A percentile compares a stretch with the other conserved stretches of the same genome.
phyloP scores from a whole-genome alignment of 371 early-diverging fungal species.

The Phascolomyces articulosus region DNA sequence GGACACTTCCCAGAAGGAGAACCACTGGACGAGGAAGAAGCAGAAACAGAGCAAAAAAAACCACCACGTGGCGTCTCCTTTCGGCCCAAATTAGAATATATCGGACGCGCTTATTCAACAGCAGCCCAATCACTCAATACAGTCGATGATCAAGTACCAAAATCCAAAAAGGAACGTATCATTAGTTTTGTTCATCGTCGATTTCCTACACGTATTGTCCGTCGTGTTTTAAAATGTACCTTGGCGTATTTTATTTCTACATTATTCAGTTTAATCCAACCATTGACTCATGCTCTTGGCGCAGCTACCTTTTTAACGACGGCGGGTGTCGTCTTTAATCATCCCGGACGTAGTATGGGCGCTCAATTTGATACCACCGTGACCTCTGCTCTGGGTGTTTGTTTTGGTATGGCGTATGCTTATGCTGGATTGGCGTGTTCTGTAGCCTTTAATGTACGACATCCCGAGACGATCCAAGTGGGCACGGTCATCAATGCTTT shows the following conservation, averaged over 20 bases:
- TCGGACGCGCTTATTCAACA: conserved; percentile 17
- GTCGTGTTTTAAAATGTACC: conserved; percentile 57
- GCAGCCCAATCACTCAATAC: conserved; percentile 8
- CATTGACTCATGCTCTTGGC: conserved; percentile 36
- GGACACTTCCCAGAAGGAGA: too few relatives aligned
- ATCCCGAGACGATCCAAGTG: conserved; percentile 11
- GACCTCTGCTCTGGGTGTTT: conserved; percentile 38
- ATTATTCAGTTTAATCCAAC: conserved; percentile 44
- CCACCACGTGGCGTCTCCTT: conserved; percentile 13
- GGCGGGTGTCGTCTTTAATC: conserved; percentile 43
- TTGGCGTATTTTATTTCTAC: conserved; percentile 51
- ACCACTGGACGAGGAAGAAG: background rate
- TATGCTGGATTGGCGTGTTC: conserved; percentile 33
- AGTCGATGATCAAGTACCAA: conserved; percentile 12
- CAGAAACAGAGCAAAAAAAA: background rate
- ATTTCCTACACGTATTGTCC: conserved; percentile 55
- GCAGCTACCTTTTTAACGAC: conserved; percentile 44
- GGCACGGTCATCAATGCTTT: conserved; percentile 19
- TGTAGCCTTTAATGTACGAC: conserved; percentile 29
- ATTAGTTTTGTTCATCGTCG: conserved; percentile 29
- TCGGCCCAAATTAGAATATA: conserved; percentile 20
- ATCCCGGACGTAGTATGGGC: conserved; percentile 52
- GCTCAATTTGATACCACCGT: conserved; percentile 48
- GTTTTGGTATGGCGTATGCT: conserved; percentile 33
- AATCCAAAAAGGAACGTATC: conserved; percentile 12